phyloP scores from a whole-genome alignment of 2,329 filamentous ascomycete species.

The Penicillium fuscoglaucum region DNA sequence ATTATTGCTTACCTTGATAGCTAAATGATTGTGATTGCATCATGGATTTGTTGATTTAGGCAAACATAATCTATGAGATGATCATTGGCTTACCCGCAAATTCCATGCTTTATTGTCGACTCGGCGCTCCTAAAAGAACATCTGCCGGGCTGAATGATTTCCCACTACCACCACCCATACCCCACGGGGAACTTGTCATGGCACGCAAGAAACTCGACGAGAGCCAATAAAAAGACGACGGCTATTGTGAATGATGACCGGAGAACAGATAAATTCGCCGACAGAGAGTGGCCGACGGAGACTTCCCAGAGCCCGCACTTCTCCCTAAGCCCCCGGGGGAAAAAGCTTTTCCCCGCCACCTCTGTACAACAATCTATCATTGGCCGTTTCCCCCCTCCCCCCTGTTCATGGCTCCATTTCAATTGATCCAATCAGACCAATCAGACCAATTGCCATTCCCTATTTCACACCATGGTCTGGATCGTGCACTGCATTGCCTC shows the following conservation, averaged over 20 bases:
- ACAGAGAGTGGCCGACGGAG: neutral
- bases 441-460: slow-evolving; percentile 4
- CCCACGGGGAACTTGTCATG: slow-evolving; percentile 7
- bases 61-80: neutral
- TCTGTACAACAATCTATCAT: slow-evolving; percentile 1
- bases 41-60: neutral
- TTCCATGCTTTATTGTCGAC: neutral
- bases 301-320: neutral
- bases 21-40: neutral
- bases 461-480: neutral
- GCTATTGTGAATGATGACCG: neutral
- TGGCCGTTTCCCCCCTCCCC: slow-evolving; percentile 7
- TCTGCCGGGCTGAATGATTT: slow-evolving; percentile 18
- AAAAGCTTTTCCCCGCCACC: slow-evolving; percentile 31
- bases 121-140: neutral
- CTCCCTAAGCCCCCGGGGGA: slow-evolving; percentile 14
- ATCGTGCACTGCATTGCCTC: slow-evolving; percentile 7
- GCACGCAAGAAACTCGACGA: neutral
- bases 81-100: neutral
- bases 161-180: slow-evolving; percentile 3
- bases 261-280: neutral
- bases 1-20: neutral
- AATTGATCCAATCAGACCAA: slow-evolving; percentile 19
- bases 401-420: slow-evolving; percentile 8
- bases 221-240: neutral